Conservation (phyloP, 768 basidiomycete genomes). For the Leccinum olivaceopallidum region DNA sequence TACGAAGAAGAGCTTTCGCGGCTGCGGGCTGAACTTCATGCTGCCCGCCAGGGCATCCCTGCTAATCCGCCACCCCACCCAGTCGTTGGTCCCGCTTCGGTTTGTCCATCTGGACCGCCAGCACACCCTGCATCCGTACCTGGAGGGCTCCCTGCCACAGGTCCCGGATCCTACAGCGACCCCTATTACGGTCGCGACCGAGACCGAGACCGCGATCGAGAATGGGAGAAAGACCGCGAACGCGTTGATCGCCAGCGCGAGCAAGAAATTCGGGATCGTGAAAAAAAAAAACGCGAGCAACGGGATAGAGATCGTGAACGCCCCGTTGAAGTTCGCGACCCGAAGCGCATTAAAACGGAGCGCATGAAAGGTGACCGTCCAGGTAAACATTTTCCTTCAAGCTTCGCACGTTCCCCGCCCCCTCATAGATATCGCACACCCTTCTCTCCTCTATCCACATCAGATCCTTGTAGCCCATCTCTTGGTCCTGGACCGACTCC, state of each 20-base stretch:
- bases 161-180: constrained; percentile 36
- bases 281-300: constrained; percentile 29
- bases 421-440: constrained; percentile 34
- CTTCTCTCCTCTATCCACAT: constrained; percentile 28
- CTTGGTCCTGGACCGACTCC: constrained; percentile 42
- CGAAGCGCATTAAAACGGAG: constrained; percentile 61
- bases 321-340: constrained; percentile 49
- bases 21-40: constrained; percentile 67
- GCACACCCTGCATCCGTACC: constrained; percentile 34
- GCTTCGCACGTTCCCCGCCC: constrained; percentile 30
- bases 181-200: constrained; percentile 41
- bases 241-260: constrained; percentile 38
- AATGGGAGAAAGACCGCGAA: constrained; percentile 43
- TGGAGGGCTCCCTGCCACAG: constrained; percentile 28
- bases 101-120: constrained; percentile 35
- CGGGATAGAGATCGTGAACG: constrained; percentile 50
- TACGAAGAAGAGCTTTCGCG: constrained; percentile 84
- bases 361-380: constrained; percentile 45
- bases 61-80: constrained; percentile 38
- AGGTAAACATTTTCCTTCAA: constrained; percentile 36
- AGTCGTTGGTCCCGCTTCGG: constrained; percentile 34
- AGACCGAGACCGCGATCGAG: constrained; percentile 40
- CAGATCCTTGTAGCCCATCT: constrained; percentile 36
- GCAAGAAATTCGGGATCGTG: constrained; percentile 38
- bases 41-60: constrained; percentile 43